Evolutionary conservation across 768 basidiomycete species (phyloP).

Genomic region (Boletus reticulatus): DNA sequence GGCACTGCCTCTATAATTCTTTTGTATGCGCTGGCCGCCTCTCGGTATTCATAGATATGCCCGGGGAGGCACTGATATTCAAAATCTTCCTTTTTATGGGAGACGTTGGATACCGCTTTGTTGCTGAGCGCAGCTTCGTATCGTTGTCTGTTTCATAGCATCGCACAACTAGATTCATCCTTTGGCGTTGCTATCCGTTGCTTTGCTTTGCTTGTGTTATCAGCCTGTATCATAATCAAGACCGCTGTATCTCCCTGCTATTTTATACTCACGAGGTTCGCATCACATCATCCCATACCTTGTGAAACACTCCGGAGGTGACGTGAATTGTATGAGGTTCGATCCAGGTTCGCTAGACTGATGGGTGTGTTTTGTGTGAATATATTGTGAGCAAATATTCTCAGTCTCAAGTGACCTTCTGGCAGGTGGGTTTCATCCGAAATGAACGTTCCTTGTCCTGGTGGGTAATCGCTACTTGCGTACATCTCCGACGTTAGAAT

Average conservation of each 20-base stretch:
- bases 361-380: background rate
- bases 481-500: no score
- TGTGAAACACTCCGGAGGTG: slow-evolving; percentile 20
- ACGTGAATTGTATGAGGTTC: slow-evolving; percentile 12
- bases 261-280: slow-evolving; percentile 16
- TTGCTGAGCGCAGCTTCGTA: slow-evolving; percentile 10
- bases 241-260: slow-evolving; percentile 22
- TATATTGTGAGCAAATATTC: slow-evolving; percentile 9
- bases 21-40: slow-evolving; percentile 17
- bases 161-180: slow-evolving; percentile 15
- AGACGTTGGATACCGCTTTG: slow-evolving; percentile 10
- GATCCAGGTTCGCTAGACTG: slow-evolving; percentile 4
- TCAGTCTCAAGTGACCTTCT: background rate
- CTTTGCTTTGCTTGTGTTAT: slow-evolving; percentile 18
- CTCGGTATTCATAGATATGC: slow-evolving; percentile 19
- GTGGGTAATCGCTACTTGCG: background rate
- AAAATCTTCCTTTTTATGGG: slow-evolving; percentile 10
- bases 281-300: slow-evolving; percentile 13
- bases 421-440: background rate
- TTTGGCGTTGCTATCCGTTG: slow-evolving; percentile 7
- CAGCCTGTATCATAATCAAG: slow-evolving; percentile 21
- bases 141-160: slow-evolving; percentile 13
- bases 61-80: slow-evolving; percentile 18
- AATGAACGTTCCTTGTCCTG: background rate
- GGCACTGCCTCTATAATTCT: slow-evolving; percentile 49